phyloP scores from a whole-genome alignment of 106 monocot species.

The Dendrobium catenatum region DNA sequence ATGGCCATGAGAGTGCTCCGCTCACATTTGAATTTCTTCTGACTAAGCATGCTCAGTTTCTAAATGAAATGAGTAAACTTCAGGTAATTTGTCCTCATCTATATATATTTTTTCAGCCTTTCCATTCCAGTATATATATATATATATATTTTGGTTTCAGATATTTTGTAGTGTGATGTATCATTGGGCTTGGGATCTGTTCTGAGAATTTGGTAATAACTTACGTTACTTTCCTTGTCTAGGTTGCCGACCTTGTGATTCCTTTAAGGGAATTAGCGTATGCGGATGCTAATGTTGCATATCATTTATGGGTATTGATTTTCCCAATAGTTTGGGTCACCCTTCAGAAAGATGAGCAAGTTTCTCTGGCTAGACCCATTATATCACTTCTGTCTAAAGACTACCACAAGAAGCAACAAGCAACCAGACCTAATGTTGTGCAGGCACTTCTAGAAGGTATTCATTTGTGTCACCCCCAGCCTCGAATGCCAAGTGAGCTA shows the following conservation, averaged over 20 bases:
- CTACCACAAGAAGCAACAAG: slow-evolving; percentile 95
- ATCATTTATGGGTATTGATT: slow-evolving; percentile 97
- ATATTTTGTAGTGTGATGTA: slow-evolving; percentile 1
- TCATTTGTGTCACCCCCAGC: slow-evolving; percentile 97
- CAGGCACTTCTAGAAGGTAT: slow-evolving; percentile 98
- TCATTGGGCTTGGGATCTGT: background rate
- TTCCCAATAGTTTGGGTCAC: slow-evolving; percentile 99
- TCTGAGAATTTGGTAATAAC: background rate
- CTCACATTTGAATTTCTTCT: slow-evolving; percentile 77
- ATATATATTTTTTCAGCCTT: background rate
- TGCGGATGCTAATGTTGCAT: slow-evolving; percentile 90
- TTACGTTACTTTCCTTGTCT: slow-evolving; percentile 7
- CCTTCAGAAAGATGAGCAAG: slow-evolving; percentile 90
- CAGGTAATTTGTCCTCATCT: slow-evolving; percentile 35
- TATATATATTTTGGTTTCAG: background rate
- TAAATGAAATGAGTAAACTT: slow-evolving; percentile 83
- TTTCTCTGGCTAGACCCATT: slow-evolving; percentile 85
- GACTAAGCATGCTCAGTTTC: slow-evolving; percentile 63
- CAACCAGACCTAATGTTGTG: slow-evolving; percentile 87
- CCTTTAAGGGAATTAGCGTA: slow-evolving; percentile 84
- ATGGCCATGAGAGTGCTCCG: slow-evolving; percentile 30
- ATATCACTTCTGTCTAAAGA: slow-evolving; percentile 88
- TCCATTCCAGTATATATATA: background rate
- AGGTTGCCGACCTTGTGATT: slow-evolving; percentile 84
- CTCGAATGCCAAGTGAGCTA: slow-evolving; percentile 97